Evolutionary conservation across 805 yeast genomes (phyloP).

Genomic region (Schizosaccharomyces lindneri): DNA sequence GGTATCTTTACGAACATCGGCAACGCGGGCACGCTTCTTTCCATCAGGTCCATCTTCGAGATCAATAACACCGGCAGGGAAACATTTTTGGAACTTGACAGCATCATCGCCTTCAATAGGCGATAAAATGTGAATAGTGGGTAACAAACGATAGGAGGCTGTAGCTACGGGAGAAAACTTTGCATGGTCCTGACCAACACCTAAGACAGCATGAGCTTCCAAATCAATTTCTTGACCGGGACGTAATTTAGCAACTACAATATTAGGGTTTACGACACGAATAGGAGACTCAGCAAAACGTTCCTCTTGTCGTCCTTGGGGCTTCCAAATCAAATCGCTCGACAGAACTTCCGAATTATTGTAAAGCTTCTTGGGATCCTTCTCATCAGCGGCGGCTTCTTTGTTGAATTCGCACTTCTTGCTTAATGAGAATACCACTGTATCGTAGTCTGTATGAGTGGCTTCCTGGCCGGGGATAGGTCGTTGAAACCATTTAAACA

Average conservation of each 20-base stretch:
- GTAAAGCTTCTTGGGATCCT: constrained; percentile 64
- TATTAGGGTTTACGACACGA: constrained; percentile 48
- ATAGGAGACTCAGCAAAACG: constrained; percentile 27
- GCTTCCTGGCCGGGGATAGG: constrained; percentile 14
- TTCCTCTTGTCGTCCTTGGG: constrained; percentile 69
- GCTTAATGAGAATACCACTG: constrained; percentile 59
- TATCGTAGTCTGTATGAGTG: constrained; percentile 58
- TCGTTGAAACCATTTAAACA: constrained; percentile 34
- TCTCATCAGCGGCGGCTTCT: constrained; percentile 49
- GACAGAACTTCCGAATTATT: constrained; percentile 61
- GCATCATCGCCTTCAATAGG: constrained; percentile 64
- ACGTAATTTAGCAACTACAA: constrained; percentile 70
- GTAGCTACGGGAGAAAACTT: constrained; percentile 94
- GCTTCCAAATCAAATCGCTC: constrained; percentile 65
- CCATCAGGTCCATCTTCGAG: constrained; percentile 21
- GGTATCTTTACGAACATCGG: constrained; percentile 82
- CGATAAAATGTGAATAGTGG: constrained; percentile 47
- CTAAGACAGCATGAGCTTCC: constrained; percentile 73
- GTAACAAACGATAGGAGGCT: constrained; percentile 82
- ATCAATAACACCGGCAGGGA: constrained; percentile 79
- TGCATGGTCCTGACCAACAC: constrained; percentile 87
- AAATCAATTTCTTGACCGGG: constrained; percentile 92
- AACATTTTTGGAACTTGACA: constrained; percentile 57
- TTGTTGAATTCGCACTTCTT: constrained; percentile 70
- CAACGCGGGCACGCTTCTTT: constrained; percentile 44